These are phyloP conservation scores for Bothriochloa decipiens DNA, from an alignment of 176 grass and related monocot genomes.

Conservation along the genomic window DNA sequence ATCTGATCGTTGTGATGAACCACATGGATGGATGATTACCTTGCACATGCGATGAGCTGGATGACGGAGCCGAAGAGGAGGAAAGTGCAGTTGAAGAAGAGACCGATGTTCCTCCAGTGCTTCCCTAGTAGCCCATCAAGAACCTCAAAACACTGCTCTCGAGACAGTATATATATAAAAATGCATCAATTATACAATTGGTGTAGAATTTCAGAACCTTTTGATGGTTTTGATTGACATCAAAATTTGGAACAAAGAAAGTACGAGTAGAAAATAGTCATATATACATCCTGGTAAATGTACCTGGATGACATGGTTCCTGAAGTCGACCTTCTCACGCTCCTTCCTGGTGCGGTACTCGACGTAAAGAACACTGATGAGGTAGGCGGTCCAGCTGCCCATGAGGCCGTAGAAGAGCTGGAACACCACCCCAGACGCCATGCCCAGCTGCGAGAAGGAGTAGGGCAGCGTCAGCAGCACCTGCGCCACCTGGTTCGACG, in stretches of 20 bases:
- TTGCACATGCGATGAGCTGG: constrained; percentile 95
- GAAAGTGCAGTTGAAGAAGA: constrained; percentile 99
- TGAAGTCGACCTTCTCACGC: constrained; percentile 85
- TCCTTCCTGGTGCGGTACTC: constrained; percentile 92
- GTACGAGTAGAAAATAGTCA: too few species aligned
- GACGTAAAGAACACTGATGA: constrained; percentile 91
- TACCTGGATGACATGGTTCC: constrained; percentile 96
- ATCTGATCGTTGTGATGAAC: not conserved
- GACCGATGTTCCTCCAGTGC: constrained; percentile 89
- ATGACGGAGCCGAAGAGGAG: constrained; percentile 99
- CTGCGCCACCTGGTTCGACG: constrained; percentile 99
- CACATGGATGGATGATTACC: constrained; percentile 41
- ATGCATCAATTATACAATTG: too few species aligned
- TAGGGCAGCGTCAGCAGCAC: constrained; percentile 98
- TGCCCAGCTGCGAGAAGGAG: constrained; percentile 96
- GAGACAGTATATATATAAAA: too few species aligned
- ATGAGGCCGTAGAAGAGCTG: constrained; percentile 92
- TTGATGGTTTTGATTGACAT: too few species aligned
- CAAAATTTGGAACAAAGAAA: too few species aligned
- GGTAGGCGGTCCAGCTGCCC: constrained; percentile 96
- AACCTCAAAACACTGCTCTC: constrained; percentile 94
- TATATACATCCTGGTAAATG: too few species aligned
- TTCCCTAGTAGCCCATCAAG: constrained; percentile 79
- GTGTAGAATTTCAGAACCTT: too few species aligned
- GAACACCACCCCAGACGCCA: constrained; percentile 71